Base-by-base conservation (phyloP, 257 asterid genomes). In the Echium plantagineum region DNA sequence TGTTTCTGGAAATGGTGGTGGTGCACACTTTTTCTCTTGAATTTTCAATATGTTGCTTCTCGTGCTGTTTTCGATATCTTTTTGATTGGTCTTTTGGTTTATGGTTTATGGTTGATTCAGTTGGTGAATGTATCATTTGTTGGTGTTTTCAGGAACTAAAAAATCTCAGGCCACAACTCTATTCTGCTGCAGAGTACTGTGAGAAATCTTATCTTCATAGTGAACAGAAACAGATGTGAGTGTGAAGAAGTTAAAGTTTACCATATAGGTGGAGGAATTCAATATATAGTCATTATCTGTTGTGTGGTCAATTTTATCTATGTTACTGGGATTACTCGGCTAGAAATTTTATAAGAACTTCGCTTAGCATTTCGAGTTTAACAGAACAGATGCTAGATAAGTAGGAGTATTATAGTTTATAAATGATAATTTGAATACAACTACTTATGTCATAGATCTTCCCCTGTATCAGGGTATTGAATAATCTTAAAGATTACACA, bases 161-260 rank as follows among this genome's bases (percentile, higher is more conserved):
- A 78, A 88, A 84, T 75, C 84, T 91, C 67, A 80, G 89, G 69
- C 97, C 98, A 21, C 97, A 91, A 64, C 90, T 91, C 61, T 80
- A 89, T 75, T 88, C 98, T 58, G 98, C 98, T 52, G 98, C 98
- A 22, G 95, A 91, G 63, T 88, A 91, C 62, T 91, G 98, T 64
- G 95, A 91, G 59, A 91, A 82, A 76, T 91, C 98, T 5, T 86
- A 88, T 69, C 85, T 82, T 55, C 85, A 81, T 58, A 91, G 94
- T 28, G 98, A 91, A 69, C 84, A 88, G 77, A 91, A 91, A 75
- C 94, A 89, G 67, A 81, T 89, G 98, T 89, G 72, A 81, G 88
- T 58, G n/a, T 48, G 21, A 38, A 22, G 9, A 56, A 3, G 49
- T 42, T 42, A 42, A 2, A 42, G 12, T 42, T 42, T 17, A 7